These are phyloP conservation scores for Salvia hispanica DNA, from an alignment of 257 asterid genomes.

Conservation along the genomic window DNA sequence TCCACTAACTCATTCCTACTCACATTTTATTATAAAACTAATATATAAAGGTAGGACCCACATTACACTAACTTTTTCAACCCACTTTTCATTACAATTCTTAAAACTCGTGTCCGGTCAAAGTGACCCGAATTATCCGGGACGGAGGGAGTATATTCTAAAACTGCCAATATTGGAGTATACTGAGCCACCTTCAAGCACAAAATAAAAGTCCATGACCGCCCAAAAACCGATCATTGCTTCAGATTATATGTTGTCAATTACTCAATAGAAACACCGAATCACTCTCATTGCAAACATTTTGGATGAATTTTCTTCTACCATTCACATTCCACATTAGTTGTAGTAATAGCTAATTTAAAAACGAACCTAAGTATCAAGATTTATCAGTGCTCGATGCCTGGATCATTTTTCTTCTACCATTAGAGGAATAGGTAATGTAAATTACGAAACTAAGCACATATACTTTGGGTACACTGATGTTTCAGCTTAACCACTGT, in stretches of 20 bases:
- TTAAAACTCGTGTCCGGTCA: no score
- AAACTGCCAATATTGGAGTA: background rate
- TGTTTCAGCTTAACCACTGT: background rate
- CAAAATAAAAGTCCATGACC: background rate
- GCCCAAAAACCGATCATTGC: background rate
- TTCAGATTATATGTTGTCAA: background rate
- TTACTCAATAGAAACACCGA: background rate
- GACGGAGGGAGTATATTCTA: no score
- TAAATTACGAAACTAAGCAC: background rate
- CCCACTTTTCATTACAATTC: no score
- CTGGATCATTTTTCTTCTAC: no score
- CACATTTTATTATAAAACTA: no score
- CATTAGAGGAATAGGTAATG: no score
- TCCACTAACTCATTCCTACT: no score
- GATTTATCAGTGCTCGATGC: no score
- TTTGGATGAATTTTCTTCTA: background rate
- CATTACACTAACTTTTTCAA: no score
- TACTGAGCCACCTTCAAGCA: background rate
- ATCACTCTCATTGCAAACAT: background rate
- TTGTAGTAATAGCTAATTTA: no score
- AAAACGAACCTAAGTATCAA: background rate
- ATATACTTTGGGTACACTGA: background rate
- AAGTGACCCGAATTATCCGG: no score
- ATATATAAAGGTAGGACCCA: no score
- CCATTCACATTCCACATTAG: background rate